Conservation (phyloP, 257 asterid species). For the Solanum commersonii region DNA sequence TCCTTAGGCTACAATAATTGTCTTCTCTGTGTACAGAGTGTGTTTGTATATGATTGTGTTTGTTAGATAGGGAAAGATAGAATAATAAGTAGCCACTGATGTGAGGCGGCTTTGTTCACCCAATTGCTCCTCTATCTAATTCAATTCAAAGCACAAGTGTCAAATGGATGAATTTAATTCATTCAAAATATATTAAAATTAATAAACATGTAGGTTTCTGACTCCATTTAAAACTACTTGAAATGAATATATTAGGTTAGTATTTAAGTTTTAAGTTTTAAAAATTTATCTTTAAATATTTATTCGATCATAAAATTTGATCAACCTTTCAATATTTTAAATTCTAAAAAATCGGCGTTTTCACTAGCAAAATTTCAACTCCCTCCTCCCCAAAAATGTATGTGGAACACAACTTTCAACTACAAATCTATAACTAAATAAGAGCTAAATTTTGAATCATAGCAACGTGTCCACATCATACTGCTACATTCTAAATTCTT, state of each 20-base stretch:
- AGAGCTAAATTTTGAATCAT: background rate
- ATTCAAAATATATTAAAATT: background rate
- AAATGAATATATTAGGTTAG: background rate
- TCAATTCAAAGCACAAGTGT: background rate
- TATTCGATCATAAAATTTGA: no score
- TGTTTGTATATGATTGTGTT: background rate
- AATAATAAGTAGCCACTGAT: conserved; percentile 16
- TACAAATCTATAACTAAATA: background rate
- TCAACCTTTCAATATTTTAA: no score
- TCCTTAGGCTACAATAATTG: background rate
- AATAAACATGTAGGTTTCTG: background rate
- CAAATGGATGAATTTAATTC: background rate
- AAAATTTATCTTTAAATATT: background rate
- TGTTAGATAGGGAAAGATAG: background rate
- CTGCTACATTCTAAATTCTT: background rate
- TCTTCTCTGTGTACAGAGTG: conserved; percentile 7
- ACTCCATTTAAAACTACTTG: background rate
- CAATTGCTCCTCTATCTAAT: conserved; percentile 11
- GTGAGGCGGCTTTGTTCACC: conserved; percentile 58
- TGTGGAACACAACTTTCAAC: background rate
- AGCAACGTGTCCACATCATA: background rate
- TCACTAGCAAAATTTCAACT: background rate
- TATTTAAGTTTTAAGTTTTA: no score
- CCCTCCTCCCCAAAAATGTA: background rate
- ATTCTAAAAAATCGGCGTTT: no score